Evolutionary conservation across 257 asterid species (phyloP), one percentile per base, ranked within the genome.

Genomic region (Eucommia ulmoides): DNA sequence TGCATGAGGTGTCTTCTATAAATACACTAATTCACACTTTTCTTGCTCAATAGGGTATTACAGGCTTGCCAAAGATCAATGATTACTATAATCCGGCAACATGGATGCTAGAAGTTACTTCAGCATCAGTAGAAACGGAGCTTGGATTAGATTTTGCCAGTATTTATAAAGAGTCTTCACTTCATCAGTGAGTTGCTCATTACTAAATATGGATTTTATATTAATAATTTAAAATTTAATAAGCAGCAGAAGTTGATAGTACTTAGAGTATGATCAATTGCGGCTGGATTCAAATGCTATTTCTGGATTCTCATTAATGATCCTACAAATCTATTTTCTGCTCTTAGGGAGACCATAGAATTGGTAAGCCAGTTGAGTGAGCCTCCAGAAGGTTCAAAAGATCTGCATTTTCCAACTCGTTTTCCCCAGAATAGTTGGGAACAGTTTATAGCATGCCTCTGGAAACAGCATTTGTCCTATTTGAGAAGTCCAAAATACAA

Each of bases 391-490:
- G 74, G 76, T 50, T 74, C 74, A 22, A 63, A 60, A 41, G 71
- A 69, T 20, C 19, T 74, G 58, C 66, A 69, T 53, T 74, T 74
- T 52, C 65, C 74, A 1, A 66, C 74, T 17, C 61, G 45, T 11
- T 74, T 62, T 44, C 49, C 80, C 0, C 77, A 69, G 60, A 63
- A 53, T 54, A 64, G 69, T 41, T 69, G 71, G 80, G 69, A 41
- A 41, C 80, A 69, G 50, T 73, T 73, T 60, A 68, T 68, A 59
- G 59, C 54, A 41, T 68, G 79, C 55, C 76, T 73, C 20, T 73
- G 80, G 80, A 74, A 74, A 63, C 80, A 69, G 49, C 64, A 74
- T 23, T 69, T 60, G 69, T 69, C 80, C 50, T 74, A 74, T 63
- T 74, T 76, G 80, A 69, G 80, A 61, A 74, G 74, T 50, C 77